Conservation (phyloP, 1,284 basidiomycete species). For the Trametes pubescens region DNA sequence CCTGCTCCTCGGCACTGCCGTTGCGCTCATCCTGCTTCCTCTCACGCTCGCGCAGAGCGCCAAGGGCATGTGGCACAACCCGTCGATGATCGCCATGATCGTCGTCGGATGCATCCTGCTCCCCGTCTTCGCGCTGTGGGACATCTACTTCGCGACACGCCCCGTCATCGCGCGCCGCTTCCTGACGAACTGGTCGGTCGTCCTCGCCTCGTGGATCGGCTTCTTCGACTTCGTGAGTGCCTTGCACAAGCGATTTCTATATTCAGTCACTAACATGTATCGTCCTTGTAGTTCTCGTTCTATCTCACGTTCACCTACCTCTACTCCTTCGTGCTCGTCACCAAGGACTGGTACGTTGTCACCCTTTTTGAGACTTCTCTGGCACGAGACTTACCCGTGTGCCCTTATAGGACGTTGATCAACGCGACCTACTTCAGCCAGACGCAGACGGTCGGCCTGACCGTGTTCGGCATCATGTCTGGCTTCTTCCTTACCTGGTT, state of each 20-base stretch:
- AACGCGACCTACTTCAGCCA: slow-evolving; percentile 63
- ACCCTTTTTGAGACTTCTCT: not conserved
- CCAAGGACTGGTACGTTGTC: slow-evolving; percentile 59
- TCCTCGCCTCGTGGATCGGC: slow-evolving; percentile 69
- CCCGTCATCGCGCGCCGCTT: slow-evolving; percentile 67
- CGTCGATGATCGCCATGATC: slow-evolving; percentile 64
- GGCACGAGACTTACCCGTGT: not conserved
- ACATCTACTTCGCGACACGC: slow-evolving; percentile 55
- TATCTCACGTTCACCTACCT: slow-evolving; percentile 69
- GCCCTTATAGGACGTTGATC: slow-evolving; percentile 53
- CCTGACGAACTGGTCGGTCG: slow-evolving; percentile 63
- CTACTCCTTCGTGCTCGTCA: slow-evolving; percentile 67
- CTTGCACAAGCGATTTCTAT: not conserved
- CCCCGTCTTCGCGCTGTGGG: slow-evolving; percentile 56
- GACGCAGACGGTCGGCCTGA: slow-evolving; percentile 69
- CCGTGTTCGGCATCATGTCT: slow-evolving; percentile 69
- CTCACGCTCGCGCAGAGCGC: slow-evolving; percentile 57
- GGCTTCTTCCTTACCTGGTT: slow-evolving; percentile 64
- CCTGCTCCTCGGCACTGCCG: slow-evolving; percentile 59
- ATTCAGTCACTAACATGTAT: not conserved
- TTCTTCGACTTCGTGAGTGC: slow-evolving; percentile 72
- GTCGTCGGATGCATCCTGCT: slow-evolving; percentile 56
- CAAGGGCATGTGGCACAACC: slow-evolving; percentile 46
- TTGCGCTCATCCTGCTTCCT: slow-evolving; percentile 66
- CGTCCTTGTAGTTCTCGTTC: slow-evolving; percentile 58